Evolutionary conservation across 345 rosid genomes (phyloP), one percentile per base, ranked within the genome.

Genomic region (Camelina hispida): DNA sequence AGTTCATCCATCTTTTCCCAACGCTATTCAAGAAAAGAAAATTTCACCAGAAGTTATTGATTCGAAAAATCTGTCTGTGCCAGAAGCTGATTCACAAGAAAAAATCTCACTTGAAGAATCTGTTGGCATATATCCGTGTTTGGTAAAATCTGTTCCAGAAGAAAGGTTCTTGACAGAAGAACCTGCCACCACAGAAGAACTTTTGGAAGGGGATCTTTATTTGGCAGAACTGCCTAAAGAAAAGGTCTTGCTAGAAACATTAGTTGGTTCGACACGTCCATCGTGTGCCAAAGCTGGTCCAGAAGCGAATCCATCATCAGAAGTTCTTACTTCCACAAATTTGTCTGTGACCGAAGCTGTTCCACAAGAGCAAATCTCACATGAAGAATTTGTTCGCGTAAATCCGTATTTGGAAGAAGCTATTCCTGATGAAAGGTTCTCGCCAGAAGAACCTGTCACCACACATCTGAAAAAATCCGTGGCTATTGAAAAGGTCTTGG

Each of bases 131-230:
- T 15, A 58, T 66, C 60, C 72, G 7, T 58, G 20, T 58, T 3
- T 68, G 64, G 74, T 18, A 40, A 56, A 76, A 76, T 40, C 63
- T 61, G 32, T 23, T 61, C 47, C 69, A 52, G 68, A 69, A 69
- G 79, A 44, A 69, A 69, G 56, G 48, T 40, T 62, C 40, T 62
- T 54, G 20, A 30, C 47, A 25, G 56, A 42, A 59, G 61, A 74
- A 58, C 53, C 60, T 57, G 67, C 44, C 53, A 23, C 67, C 8
- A 37, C 66, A 44, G 74, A 61, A 52, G 44, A 61, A 16, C 50
- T 48, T 53, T 52, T 53, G 56, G 79, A 44, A 42, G 40, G 15
- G 4, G 7, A 61, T 75, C 47, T 10, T 62, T 60, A 9, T 61
- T 28, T 68, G 37, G 30, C 38, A 42, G 74, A 68, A 62, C 20